phyloP scores from a whole-genome alignment of 805 yeast species.

The Teunomyces panamensis region DNA sequence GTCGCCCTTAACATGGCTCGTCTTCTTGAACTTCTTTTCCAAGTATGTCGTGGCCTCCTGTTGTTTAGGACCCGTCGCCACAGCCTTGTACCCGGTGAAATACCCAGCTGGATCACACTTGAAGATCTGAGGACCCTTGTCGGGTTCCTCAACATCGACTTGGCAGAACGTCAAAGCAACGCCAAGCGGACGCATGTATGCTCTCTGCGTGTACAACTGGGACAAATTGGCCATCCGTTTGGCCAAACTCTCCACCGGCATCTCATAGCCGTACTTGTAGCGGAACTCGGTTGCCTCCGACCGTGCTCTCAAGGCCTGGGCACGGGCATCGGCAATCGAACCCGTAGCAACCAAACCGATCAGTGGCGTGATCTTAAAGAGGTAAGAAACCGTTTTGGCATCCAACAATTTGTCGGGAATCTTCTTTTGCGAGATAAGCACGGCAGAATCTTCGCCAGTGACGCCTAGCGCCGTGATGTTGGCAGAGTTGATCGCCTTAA shows the following conservation, averaged over 20 bases:
- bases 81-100: slow-evolving; percentile 85
- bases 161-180: slow-evolving; percentile 87
- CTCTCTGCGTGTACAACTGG: slow-evolving; percentile 95
- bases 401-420: slow-evolving; percentile 94
- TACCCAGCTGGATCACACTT: slow-evolving; percentile 98
- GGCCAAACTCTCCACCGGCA: slow-evolving; percentile 91
- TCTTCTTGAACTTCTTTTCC: slow-evolving; percentile 82
- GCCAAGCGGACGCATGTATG: slow-evolving; percentile 97
- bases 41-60: slow-evolving; percentile 89
- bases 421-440: slow-evolving; percentile 89
- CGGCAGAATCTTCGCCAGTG: slow-evolving; percentile 82
- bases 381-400: slow-evolving; percentile 78
- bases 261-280: slow-evolving; percentile 92
- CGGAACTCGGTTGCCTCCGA: slow-evolving; percentile 95
- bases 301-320: slow-evolving; percentile 85
- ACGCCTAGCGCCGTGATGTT: slow-evolving; percentile 87
- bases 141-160: slow-evolving; percentile 60
- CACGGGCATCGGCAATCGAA: slow-evolving; percentile 92
- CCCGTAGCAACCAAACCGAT: slow-evolving; percentile 94
- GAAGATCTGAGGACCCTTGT: slow-evolving; percentile 81
- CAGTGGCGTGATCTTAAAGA: slow-evolving; percentile 75
- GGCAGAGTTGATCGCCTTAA: slow-evolving; percentile 92
- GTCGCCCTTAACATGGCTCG: slow-evolving; percentile 67
- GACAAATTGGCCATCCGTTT: slow-evolving; percentile 95
- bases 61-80: slow-evolving; percentile 95